Base-by-base conservation (phyloP, 2,329 filamentous ascomycete species). In the Hymenoscyphus occultus region DNA sequence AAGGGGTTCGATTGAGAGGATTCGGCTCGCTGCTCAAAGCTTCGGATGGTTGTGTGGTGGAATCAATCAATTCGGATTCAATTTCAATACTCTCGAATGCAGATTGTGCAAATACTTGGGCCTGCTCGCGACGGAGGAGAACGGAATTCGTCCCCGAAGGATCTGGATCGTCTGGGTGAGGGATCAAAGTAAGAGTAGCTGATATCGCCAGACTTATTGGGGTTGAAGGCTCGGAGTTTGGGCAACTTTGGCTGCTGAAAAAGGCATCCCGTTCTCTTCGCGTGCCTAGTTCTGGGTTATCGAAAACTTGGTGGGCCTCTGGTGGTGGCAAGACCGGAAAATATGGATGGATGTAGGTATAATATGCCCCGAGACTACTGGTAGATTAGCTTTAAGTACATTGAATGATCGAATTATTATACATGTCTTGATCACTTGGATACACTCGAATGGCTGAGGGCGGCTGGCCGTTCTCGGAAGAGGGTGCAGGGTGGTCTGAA, bases 271-370 rank as follows among this genome's bases (percentile, higher is more conserved):
- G 63, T 39, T 65, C 57, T 61, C 66, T 48, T 13, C 66, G 78
- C 73, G 35, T 71, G 35, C 71, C 70, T 35, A 66, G 19, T 56
- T 71, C 68, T 9, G 63, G 62, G 22, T 70, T 70, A 28, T 73
- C 71, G 13, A 68, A 58, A 6, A 71, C 65, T 63, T 71, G 70
- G 60, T 70, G 61, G 7, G 67, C 40, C 35, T 67, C 66, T 5
- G 81, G 80, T 2, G 81, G 75, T 13, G 81, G 82, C 2, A 84
- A 71, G 42, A 83, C 81, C 3, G 82, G 81, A 19, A 83, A 79
- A 65, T 78, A 83, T 0, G 80, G 78, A 65, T 84, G 82, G 63
- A 83, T 80, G 76, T 79, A 84, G 63, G 80, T 77, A 66, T 84
- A 84, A 70, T 84, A 84, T 3, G 80, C 82, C 64, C 82, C 79